A percentile compares a stretch with the other conserved stretches of the same genome.
phyloP scores from a whole-genome alignment of 2,329 filamentous ascomycete genomes.

The Tolypocladium paradoxum region DNA sequence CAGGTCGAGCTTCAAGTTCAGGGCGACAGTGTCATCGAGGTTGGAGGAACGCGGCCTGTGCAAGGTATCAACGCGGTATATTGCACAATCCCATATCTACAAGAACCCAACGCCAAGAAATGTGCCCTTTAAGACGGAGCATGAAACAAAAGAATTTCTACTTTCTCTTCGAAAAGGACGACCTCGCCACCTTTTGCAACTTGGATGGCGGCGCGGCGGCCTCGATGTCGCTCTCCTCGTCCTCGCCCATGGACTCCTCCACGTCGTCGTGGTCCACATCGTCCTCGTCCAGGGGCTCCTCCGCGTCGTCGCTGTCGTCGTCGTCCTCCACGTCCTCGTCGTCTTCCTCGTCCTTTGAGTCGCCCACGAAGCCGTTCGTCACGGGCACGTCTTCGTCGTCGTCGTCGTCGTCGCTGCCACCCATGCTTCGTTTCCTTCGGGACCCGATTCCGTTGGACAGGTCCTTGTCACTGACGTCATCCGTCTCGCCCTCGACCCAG shows the following conservation, averaged over 20 bases:
- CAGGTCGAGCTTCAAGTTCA: neutral
- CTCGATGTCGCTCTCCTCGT: slow-evolving; percentile 41
- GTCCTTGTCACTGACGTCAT: slow-evolving; percentile 31
- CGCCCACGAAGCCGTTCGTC: slow-evolving; percentile 43
- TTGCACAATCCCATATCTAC: slow-evolving; percentile 1
- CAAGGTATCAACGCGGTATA: neutral
- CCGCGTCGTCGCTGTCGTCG: slow-evolving; percentile 34
- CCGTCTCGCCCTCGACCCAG: slow-evolving; percentile 76
- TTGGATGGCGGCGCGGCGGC: slow-evolving; percentile 35
- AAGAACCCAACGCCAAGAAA: slow-evolving; percentile 6
- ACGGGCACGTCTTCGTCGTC: slow-evolving; percentile 48
- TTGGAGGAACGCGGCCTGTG: too few relatives aligned
- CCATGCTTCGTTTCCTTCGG: slow-evolving; percentile 30
- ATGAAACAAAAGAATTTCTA: slow-evolving; percentile 5
- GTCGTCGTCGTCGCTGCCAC: slow-evolving; percentile 45
- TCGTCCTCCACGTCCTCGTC: slow-evolving; percentile 26
- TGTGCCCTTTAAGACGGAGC: neutral
- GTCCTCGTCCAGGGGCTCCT: slow-evolving; percentile 44
- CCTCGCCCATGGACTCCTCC: slow-evolving; percentile 43
- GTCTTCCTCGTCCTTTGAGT: slow-evolving; percentile 49
- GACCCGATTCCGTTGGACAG: slow-evolving; percentile 22
- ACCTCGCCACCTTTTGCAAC: slow-evolving; percentile 27
- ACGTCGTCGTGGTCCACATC: slow-evolving; percentile 50
- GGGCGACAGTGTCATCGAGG: neutral
- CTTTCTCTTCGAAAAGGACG: slow-evolving; percentile 25